Conservation (phyloP, 179 eudicot species). For the Corrigiola litoralis region DNA sequence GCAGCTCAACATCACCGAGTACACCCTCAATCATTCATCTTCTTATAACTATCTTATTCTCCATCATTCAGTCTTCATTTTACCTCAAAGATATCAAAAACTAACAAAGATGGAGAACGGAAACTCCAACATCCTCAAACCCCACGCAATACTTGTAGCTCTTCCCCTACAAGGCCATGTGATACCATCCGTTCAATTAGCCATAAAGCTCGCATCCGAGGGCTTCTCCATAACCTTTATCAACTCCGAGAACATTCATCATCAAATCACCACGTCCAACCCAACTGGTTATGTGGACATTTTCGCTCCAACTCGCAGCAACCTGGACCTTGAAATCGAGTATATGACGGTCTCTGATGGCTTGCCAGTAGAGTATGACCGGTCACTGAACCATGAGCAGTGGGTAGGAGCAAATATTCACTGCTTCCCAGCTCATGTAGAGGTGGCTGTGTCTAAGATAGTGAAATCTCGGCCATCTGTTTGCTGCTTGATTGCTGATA, state of each 20-base stretch:
- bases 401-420: slow-evolving; percentile 30
- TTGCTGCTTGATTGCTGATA: slow-evolving; percentile 31
- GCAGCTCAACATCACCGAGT: no score
- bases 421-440: slow-evolving; percentile 42
- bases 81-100: no score
- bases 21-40: no score
- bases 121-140: no score
- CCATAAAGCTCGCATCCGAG: slow-evolving; percentile 60
- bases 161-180: slow-evolving; percentile 78
- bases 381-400: slow-evolving; percentile 14
- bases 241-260: slow-evolving; percentile 50
- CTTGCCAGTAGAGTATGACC: slow-evolving; percentile 30
- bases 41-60: no score
- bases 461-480: slow-evolving; percentile 8
- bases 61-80: no score
- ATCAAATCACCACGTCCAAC: slow-evolving; percentile 30
- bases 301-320: slow-evolving; percentile 29
- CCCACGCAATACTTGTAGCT: slow-evolving; percentile 55
- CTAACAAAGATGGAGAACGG: no score
- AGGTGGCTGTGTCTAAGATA: slow-evolving; percentile 13
- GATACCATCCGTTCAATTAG: slow-evolving; percentile 51
- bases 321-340: slow-evolving; percentile 53
- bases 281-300: slow-evolving; percentile 21
- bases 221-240: slow-evolving; percentile 73
- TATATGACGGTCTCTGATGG: slow-evolving; percentile 34